These are phyloP conservation scores for Sarocladium strictum DNA, from an alignment of 2,329 filamentous ascomycete genomes.

Conservation along the genomic window DNA sequence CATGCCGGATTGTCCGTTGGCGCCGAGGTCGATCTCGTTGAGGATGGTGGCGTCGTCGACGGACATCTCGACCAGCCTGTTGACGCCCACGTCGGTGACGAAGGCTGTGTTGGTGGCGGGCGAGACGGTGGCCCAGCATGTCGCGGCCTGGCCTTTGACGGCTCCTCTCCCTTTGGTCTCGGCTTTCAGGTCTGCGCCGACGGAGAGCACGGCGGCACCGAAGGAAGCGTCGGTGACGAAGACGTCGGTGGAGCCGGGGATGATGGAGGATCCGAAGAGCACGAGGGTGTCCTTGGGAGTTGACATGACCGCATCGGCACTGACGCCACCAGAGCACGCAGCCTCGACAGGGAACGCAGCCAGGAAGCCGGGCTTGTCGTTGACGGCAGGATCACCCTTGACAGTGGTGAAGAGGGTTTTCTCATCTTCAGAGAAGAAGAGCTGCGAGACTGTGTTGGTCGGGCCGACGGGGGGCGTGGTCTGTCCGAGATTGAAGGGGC, in stretches of 20 bases:
- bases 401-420: constrained; percentile 47
- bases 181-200: constrained; percentile 28
- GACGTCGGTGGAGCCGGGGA: constrained; percentile 37
- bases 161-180: constrained; percentile 30
- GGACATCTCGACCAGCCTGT: constrained; percentile 53
- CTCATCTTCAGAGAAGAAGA: constrained; percentile 52
- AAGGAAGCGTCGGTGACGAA: constrained; percentile 55
- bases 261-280: constrained; percentile 45
- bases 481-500: constrained; percentile 45
- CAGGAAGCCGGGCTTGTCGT: constrained; percentile 53
- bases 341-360: constrained; percentile 40
- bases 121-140: constrained; percentile 53
- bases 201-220: constrained; percentile 42
- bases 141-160: constrained; percentile 46
- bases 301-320: constrained; percentile 25
- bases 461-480: constrained; percentile 53
- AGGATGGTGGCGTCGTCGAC: constrained; percentile 41
- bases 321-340: constrained; percentile 4
- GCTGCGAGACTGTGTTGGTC: constrained; percentile 52
- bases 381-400: constrained; percentile 50
- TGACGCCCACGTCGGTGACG: constrained; percentile 48
- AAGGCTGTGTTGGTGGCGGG: constrained; percentile 43
- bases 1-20: constrained; percentile 44
- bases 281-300: constrained; percentile 50
- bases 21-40: constrained; percentile 32